Conservation (phyloP, 2,329 filamentous ascomycete genomes). For the Microsporum audouinii region DNA sequence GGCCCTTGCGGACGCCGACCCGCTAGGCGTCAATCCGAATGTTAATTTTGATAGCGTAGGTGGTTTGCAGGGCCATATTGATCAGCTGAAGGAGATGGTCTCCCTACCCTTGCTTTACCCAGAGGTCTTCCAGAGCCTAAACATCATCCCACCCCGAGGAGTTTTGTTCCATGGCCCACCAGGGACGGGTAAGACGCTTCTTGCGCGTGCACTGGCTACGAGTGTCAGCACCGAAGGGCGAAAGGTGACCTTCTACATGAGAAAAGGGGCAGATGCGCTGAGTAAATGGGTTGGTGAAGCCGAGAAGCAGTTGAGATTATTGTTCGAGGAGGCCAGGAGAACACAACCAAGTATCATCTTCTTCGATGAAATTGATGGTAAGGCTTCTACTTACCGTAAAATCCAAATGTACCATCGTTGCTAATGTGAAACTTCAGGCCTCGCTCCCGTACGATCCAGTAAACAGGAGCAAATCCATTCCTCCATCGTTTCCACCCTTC, state of each 20-base stretch:
- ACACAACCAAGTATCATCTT: constrained; percentile 99
- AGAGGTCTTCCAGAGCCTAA: constrained; percentile 81
- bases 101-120: constrained; percentile 87
- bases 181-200: constrained; percentile 93
- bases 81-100: constrained; percentile 98
- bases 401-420: neutral
- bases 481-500: constrained; percentile 88
- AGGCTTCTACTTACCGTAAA: constrained; percentile 11
- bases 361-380: constrained; percentile 95
- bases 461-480: constrained; percentile 99
- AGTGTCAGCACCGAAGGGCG: constrained; percentile 78
- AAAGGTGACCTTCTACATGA: constrained; percentile 99
- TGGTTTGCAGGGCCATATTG: constrained; percentile 83
- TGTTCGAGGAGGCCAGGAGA: constrained; percentile 91
- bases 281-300: constrained; percentile 99
- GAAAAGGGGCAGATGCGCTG: constrained; percentile 91
- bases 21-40: constrained; percentile 80
- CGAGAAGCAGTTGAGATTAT: constrained; percentile 79
- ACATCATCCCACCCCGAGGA: constrained; percentile 86
- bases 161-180: constrained; percentile 95
- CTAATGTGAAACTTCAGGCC: constrained; percentile 25
- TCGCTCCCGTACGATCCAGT: constrained; percentile 90
- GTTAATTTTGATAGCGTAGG: constrained; percentile 93
- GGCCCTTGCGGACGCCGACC: constrained; percentile 83
- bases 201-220: constrained; percentile 83